Percentiles rank a stretch among this genome's conserved stretches.
Evolutionary conservation across 345 rosid genomes (phyloP).

Genomic region (Acer saccharum): DNA sequence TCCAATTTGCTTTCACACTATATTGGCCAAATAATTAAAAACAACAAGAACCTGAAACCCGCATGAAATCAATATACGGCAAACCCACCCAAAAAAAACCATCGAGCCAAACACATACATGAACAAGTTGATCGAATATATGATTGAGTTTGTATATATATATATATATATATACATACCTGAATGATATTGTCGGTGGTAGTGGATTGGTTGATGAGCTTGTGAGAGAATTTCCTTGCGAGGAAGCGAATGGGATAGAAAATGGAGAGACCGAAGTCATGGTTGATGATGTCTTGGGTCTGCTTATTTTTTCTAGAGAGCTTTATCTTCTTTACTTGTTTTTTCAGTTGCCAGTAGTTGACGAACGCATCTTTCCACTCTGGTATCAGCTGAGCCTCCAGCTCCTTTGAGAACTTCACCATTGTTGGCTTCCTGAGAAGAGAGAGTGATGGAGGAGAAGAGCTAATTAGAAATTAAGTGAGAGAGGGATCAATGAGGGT

Average conservation of each 20-base stretch:
- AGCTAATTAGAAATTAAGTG: slow-evolving; percentile 21
- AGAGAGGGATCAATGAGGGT: slow-evolving; percentile 36
- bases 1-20: slow-evolving; percentile 9
- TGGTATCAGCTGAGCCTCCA: slow-evolving; percentile 95
- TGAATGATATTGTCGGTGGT: slow-evolving; percentile 52
- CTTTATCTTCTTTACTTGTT: slow-evolving; percentile 79
- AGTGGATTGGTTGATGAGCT: slow-evolving; percentile 11
- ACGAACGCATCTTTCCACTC: slow-evolving; percentile 99
- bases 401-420: slow-evolving; percentile 98
- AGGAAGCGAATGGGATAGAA: slow-evolving; percentile 55
- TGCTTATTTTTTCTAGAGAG: slow-evolving; percentile 48
- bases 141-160: background rate
- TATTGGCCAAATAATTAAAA: background rate
- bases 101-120: background rate
- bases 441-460: background rate
- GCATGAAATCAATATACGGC: too few relatives aligned
- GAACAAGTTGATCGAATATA: background rate
- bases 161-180: slow-evolving; percentile 56
- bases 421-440: slow-evolving; percentile 37
- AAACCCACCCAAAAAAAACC: background rate
- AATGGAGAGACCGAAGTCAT: slow-evolving; percentile 56
- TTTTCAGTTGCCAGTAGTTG: slow-evolving; percentile 85
- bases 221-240: slow-evolving; percentile 35
- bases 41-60: background rate
- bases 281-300: slow-evolving; percentile 28